Percentiles rank a stretch among this genome's conserved stretches.
Conservation (phyloP, 176 grass and related monocot genomes). For the Chloris gayana region DNA sequence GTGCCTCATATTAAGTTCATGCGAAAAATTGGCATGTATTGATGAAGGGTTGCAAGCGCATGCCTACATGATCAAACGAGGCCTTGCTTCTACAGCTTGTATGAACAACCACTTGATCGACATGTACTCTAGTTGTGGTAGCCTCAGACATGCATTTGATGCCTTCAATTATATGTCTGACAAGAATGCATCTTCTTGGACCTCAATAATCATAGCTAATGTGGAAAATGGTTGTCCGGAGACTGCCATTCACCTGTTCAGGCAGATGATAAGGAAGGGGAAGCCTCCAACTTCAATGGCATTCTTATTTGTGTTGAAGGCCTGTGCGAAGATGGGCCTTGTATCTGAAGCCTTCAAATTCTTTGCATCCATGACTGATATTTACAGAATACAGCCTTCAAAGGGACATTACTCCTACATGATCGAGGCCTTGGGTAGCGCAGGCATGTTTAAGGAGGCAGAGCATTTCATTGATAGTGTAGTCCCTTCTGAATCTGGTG, state of each 20-base stretch:
- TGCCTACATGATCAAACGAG: conserved; percentile 57
- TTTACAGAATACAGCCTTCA: conserved; percentile 58
- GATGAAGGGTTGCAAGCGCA: conserved; percentile 58
- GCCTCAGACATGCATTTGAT: conserved; percentile 50
- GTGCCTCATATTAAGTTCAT: conserved; percentile 48
- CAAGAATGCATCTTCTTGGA: conserved; percentile 65
- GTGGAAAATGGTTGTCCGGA: conserved; percentile 52
- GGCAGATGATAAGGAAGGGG: conserved; percentile 52
- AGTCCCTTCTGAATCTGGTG: conserved; percentile 46
- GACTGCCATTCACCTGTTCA: conserved; percentile 52
- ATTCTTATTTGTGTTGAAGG: conserved; percentile 58
- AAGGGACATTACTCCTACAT: conserved; percentile 53
- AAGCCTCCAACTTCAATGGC: conserved; percentile 46
- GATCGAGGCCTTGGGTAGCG: conserved; percentile 54
- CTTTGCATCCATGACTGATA: conserved; percentile 59
- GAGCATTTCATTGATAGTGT: conserved; percentile 68
- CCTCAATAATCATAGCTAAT: conserved; percentile 55
- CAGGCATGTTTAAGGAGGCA: conserved; percentile 77
- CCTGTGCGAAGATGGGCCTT: conserved; percentile 58
- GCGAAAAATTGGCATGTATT: conserved; percentile 36
- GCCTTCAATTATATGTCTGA: conserved; percentile 52
- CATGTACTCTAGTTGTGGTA: conserved; percentile 69
- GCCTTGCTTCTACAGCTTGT: conserved; percentile 41
- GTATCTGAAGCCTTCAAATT: conserved; percentile 59
- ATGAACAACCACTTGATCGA: conserved; percentile 54